These are phyloP conservation scores for Eutrema salsugineum DNA, from an alignment of 441 rosid species.

Conservation along the genomic window DNA sequence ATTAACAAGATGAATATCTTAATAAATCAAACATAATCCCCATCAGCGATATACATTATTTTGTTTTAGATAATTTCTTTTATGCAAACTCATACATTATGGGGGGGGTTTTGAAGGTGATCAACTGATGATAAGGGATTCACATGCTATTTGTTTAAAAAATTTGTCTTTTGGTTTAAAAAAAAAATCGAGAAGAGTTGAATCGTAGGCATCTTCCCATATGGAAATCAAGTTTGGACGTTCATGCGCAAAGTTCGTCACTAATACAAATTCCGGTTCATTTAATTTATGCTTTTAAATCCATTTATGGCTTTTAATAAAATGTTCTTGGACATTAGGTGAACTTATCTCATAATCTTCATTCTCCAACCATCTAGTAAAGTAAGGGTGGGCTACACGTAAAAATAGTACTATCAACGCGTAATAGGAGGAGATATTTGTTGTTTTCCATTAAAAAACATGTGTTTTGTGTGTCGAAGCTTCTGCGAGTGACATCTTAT, in stretches of 20 bases:
- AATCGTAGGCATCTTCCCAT: no score
- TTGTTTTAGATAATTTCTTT: no score
- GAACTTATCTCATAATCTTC: no score
- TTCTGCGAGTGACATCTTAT: neutral
- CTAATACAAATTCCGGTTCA: no score
- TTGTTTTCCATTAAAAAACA: neutral
- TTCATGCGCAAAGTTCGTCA: no score
- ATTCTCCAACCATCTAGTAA: neutral
- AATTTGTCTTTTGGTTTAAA: no score
- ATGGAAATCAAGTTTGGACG: no score
- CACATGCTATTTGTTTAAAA: no score
- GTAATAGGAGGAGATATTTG: neutral
- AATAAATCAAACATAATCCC: neutral
- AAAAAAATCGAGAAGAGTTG: no score
- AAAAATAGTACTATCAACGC: neutral
- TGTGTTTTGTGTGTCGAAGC: slow-evolving; percentile 7
- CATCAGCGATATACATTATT: neutral
- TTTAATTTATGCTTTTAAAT: neutral
- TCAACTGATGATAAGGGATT: no score
- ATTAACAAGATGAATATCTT: neutral
- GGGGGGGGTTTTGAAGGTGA: no score
- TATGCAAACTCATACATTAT: neutral
- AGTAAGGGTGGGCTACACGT: neutral
- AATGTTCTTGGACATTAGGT: neutral
- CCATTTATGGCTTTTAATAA: neutral